Percentiles rank a stretch among this genome's conserved stretches.
Evolutionary conservation across 441 rosid genomes (phyloP).

Genomic region (Populus hybrid): DNA sequence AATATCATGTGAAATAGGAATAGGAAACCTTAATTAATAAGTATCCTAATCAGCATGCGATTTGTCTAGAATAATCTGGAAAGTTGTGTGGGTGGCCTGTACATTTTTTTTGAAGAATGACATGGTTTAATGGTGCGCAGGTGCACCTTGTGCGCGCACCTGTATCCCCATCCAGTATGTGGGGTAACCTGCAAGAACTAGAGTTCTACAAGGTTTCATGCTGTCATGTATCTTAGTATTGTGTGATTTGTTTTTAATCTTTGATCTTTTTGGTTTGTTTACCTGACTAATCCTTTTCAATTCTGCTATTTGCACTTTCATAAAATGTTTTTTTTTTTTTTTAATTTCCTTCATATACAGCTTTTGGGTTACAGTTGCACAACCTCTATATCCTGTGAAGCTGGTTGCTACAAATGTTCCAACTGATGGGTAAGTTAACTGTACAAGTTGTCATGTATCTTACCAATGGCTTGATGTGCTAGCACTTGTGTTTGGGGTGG

Average conservation of each 20-base stretch:
- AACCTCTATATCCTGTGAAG: slow-evolving; percentile 76
- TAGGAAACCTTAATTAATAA: too few relatives aligned
- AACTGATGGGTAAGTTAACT: slow-evolving; percentile 72
- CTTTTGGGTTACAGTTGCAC: slow-evolving; percentile 65
- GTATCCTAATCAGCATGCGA: background rate
- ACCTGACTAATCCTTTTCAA: background rate
- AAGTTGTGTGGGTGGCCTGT: background rate
- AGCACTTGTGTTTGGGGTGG: background rate
- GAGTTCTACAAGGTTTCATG: background rate
- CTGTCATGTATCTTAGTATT: background rate
- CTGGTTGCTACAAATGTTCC: slow-evolving; percentile 52
- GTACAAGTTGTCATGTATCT: background rate
- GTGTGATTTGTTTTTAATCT: background rate
- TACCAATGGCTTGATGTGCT: background rate
- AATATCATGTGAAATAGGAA: too few relatives aligned
- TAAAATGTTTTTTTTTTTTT: background rate
- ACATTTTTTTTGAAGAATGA: background rate
- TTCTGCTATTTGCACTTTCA: background rate
- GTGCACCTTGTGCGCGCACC: background rate
- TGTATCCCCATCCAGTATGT: background rate
- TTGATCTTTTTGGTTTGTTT: background rate
- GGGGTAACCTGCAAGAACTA: background rate
- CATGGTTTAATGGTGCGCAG: background rate
- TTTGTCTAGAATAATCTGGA: background rate
- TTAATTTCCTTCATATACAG: slow-evolving; percentile 46